A percentile compares a stretch with the other conserved stretches of the same genome.
phyloP scores from a whole-genome alignment of 2,329 filamentous ascomycete species.

The Nothophoma quercina region DNA sequence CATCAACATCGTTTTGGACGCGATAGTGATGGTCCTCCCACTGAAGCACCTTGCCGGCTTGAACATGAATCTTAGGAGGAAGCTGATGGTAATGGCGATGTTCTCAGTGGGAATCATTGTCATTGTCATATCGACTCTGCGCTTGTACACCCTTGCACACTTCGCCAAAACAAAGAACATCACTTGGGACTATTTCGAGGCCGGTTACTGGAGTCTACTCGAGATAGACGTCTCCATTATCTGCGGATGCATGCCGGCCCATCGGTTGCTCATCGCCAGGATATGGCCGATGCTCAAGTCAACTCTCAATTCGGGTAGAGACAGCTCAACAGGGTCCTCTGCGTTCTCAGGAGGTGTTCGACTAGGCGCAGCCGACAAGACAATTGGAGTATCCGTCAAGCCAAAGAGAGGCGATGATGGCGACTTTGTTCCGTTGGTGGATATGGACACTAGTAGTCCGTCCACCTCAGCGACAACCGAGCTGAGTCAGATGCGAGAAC shows the following conservation, averaged over 20 bases:
- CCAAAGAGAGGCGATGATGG: constrained; percentile 25
- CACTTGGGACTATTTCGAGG: constrained; percentile 50
- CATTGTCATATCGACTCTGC: constrained; percentile 24
- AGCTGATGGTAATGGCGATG: constrained; percentile 47
- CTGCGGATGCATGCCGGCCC: constrained; percentile 53
- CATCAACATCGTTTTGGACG: constrained; percentile 44
- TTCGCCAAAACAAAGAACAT: constrained; percentile 53
- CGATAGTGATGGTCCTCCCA: constrained; percentile 41
- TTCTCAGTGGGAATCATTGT: constrained; percentile 47
- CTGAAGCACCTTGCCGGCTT: constrained; percentile 40
- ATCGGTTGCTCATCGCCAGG: constrained; percentile 24
- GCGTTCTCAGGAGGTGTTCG: background rate
- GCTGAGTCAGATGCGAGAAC: background rate
- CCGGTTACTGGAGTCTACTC: constrained; percentile 51
- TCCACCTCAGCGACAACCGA: constrained; percentile 3
- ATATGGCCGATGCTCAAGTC: constrained; percentile 24
- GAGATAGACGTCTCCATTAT: constrained; percentile 45
- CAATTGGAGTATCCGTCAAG: constrained; percentile 22
- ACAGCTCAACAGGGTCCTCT: constrained; percentile 5
- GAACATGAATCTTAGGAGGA: constrained; percentile 43
- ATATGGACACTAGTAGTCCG: constrained; percentile 25
- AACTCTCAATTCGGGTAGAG: constrained; percentile 20
- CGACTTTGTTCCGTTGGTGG: constrained; percentile 31
- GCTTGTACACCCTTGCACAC: constrained; percentile 50
- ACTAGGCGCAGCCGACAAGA: constrained; percentile 10